These are phyloP conservation scores for Saccharomycopsis fodiens DNA, from an alignment of 805 yeast genomes.

Conservation along the genomic window DNA sequence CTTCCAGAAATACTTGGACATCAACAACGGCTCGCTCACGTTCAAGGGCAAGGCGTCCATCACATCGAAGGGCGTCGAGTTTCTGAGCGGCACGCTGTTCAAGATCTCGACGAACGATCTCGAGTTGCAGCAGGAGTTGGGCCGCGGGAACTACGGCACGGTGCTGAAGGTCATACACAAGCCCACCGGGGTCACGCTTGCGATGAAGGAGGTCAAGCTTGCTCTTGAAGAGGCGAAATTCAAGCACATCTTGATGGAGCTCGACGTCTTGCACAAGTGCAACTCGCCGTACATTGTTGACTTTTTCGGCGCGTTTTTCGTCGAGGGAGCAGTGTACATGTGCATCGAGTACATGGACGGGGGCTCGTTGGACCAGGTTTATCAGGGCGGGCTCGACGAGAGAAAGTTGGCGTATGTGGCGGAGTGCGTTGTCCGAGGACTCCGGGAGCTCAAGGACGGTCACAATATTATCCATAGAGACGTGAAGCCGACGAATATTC, in stretches of 20 bases:
- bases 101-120: constrained; percentile 79
- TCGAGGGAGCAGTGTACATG: constrained; percentile 97
- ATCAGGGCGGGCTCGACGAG: constrained; percentile 70
- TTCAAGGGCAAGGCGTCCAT: constrained; percentile 91
- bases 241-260: constrained; percentile 91
- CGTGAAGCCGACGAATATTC: constrained; percentile 91
- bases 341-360: constrained; percentile 98
- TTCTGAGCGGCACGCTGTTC: constrained; percentile 81
- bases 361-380: constrained; percentile 83
- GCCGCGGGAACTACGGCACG: constrained; percentile 94
- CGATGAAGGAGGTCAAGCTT: constrained; percentile 92
- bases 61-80: constrained; percentile 87
- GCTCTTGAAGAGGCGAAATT: constrained; percentile 93
- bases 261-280: constrained; percentile 89
- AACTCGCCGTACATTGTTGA: constrained; percentile 87
- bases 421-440: constrained; percentile 71
- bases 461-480: constrained; percentile 95
- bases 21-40: constrained; percentile 84
- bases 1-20: constrained; percentile 82
- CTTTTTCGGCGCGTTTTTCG: constrained; percentile 94
- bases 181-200: constrained; percentile 90
- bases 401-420: constrained; percentile 73
- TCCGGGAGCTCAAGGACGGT: constrained; percentile 75
- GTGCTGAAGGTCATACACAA: constrained; percentile 89
- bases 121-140: constrained; percentile 78